Percentiles rank a stretch among this genome's conserved stretches.
phyloP scores from a whole-genome alignment of 116 monocot species.

The Posidonia oceanica region DNA sequence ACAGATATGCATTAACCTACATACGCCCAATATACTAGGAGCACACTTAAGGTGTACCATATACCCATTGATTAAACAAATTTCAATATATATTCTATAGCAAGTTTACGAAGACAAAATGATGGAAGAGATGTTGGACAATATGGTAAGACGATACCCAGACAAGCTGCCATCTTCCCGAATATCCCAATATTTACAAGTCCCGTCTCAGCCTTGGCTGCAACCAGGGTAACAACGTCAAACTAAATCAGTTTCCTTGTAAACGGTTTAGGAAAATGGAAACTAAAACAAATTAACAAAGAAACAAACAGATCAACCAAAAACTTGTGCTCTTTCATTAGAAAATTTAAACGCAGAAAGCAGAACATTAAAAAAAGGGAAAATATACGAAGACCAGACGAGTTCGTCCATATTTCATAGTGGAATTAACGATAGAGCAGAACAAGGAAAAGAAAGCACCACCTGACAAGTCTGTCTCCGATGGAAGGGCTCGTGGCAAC shows the following conservation, averaged over 20 bases:
- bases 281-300: conserved; percentile 3
- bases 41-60: too few species aligned
- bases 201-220: conserved; percentile 92
- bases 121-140: background rate
- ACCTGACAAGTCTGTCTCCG: conserved; percentile 67
- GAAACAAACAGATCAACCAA: background rate
- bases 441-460: background rate
- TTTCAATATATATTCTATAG: too few species aligned
- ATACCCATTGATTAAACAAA: too few species aligned
- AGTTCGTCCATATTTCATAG: background rate
- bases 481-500: conserved; percentile 48
- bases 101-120: background rate
- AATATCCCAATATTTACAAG: conserved; percentile 79
- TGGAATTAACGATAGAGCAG: background rate
- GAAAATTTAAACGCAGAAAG: background rate
- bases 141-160: conserved; percentile 25
- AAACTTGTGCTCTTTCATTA: background rate
- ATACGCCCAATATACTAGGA: too few species aligned
- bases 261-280: background rate
- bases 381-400: background rate
- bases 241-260: too few species aligned
- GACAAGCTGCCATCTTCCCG: conserved; percentile 57
- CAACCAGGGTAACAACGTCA: conserved; percentile 1
- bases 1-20: background rate
- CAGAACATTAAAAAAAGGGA: background rate